These are phyloP conservation scores for Quercus glauca DNA, from an alignment of 306 rosid genomes.

Conservation along the genomic window DNA sequence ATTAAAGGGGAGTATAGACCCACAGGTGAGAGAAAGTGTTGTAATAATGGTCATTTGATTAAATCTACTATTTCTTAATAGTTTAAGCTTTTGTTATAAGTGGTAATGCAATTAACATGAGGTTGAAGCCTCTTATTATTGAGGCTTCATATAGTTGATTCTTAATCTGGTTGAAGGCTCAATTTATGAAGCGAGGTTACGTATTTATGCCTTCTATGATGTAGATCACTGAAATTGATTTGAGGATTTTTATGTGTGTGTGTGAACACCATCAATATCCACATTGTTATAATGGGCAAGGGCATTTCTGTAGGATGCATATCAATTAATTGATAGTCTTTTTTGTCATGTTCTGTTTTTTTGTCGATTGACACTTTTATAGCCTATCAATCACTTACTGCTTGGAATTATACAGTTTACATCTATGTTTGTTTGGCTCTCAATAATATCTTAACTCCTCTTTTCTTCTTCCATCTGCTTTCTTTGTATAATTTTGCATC, in stretches of 20 bases:
- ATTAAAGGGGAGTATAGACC: too few species aligned
- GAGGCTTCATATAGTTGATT: not conserved
- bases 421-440: not conserved
- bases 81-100: too few species aligned
- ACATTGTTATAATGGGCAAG: too few species aligned
- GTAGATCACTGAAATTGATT: not conserved
- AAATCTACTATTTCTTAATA: too few species aligned
- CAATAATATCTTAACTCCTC: not conserved
- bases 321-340: too few species aligned
- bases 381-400: not conserved
- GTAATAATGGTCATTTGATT: too few species aligned
- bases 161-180: not conserved
- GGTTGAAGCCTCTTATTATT: too few species aligned
- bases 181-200: not conserved
- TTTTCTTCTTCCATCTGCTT: too few species aligned
- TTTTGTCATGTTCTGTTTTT: not conserved
- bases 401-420: not conserved
- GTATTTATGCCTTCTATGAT: not conserved
- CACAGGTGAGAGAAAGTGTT: accelerated
- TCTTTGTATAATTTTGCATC: not conserved
- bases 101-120: too few species aligned
- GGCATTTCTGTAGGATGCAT: too few species aligned
- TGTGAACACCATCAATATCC: too few species aligned
- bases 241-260: too few species aligned
- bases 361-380: not conserved